A percentile compares a stretch with the other conserved stretches of the same genome.
Evolutionary conservation across 192 early-diverging fungal species (phyloP).

Genomic region (Coemansia sp.): DNA sequence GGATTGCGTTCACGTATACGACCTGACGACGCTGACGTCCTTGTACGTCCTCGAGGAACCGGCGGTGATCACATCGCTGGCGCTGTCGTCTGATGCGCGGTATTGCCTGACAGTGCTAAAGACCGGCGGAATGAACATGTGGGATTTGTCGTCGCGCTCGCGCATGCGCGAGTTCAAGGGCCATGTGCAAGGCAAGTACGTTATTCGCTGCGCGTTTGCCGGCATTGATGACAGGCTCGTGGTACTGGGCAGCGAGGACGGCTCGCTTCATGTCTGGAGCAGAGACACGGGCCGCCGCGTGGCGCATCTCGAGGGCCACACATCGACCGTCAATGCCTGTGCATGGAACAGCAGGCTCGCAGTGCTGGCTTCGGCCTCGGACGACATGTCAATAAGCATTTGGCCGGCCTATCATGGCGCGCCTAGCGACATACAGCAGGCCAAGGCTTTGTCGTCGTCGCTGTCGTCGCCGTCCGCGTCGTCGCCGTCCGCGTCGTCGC

Average conservation of each 20-base stretch:
- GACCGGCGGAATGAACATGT: constrained; percentile 79
- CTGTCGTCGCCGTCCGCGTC: background rate
- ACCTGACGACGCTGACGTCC: constrained; percentile 45
- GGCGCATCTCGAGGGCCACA: constrained; percentile 35
- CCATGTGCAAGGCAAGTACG: constrained; percentile 70
- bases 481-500: background rate
- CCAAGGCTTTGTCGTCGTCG: background rate
- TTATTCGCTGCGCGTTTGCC: constrained; percentile 90
- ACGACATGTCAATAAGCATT: constrained; percentile 45
- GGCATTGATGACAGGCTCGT: constrained; percentile 79
- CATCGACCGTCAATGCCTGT: constrained; percentile 37
- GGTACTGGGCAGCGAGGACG: constrained; percentile 85
- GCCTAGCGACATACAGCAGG: constrained; percentile 17
- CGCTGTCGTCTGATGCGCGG: constrained; percentile 57
- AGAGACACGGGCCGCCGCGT: constrained; percentile 30
- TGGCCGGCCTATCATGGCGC: constrained; percentile 48
- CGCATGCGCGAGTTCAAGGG: constrained; percentile 77
- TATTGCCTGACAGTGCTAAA: constrained; percentile 50
- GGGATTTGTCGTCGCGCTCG: constrained; percentile 67
- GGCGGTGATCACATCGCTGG: constrained; percentile 61
- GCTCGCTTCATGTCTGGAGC: constrained; percentile 45
- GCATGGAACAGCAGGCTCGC: constrained; percentile 30
- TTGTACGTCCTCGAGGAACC: constrained; percentile 39
- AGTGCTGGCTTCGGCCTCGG: constrained; percentile 39
- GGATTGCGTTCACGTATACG: constrained; percentile 37